phyloP scores from a whole-genome alignment of 176 grass and related monocot species.

The Pontederia paniculata region DNA sequence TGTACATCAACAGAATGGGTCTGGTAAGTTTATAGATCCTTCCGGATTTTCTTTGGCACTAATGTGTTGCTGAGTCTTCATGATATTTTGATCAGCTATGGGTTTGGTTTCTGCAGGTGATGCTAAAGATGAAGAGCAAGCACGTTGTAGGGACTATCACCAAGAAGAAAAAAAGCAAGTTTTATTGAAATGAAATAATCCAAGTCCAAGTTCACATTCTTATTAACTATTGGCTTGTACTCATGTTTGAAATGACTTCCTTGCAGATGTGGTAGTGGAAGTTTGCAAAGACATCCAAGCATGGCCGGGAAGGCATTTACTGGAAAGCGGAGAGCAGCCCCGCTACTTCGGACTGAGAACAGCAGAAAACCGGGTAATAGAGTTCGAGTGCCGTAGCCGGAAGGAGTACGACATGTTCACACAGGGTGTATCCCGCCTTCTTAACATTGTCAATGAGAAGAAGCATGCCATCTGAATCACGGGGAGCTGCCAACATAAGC shows the following conservation, averaged over 20 bases:
- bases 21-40: constrained; percentile 29
- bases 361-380: constrained; percentile 82
- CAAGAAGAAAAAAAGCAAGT: constrained; percentile 97
- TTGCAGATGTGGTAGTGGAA: constrained; percentile 55
- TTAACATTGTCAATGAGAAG: constrained; percentile 35
- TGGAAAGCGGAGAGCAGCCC: constrained; percentile 67
- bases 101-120: constrained; percentile 34
- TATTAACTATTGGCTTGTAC: no score
- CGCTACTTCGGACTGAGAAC: constrained; percentile 86
- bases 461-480: constrained; percentile 33
- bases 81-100: neutral
- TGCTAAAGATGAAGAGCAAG: constrained; percentile 90
- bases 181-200: neutral
- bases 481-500: neutral
- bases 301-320: constrained; percentile 81
- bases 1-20: constrained; percentile 65
- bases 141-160: constrained; percentile 79
- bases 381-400: constrained; percentile 75
- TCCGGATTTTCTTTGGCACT: neutral
- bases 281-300: constrained; percentile 80
- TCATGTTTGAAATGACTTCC: neutral
- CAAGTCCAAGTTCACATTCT: neutral
- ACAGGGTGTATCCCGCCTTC: constrained; percentile 65
- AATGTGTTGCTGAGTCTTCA: neutral
- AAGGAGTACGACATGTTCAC: constrained; percentile 75